These are phyloP conservation scores for Colletotrichum chrysophilum DNA, from an alignment of 2,329 filamentous ascomycete species.

Conservation along the genomic window DNA sequence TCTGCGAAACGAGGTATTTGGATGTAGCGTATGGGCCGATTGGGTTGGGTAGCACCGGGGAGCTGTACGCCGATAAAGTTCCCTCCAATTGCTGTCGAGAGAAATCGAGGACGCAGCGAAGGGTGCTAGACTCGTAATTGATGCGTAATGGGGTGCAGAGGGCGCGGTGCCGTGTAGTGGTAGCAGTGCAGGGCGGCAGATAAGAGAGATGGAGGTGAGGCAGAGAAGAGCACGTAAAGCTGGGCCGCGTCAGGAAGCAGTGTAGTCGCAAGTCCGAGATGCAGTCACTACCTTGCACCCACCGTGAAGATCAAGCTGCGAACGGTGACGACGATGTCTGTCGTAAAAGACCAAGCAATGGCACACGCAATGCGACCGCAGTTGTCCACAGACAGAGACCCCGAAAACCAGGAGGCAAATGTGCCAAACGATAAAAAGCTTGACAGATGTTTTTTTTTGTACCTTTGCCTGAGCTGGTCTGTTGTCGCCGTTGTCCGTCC, in stretches of 20 bases:
- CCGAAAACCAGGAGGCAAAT: neutral
- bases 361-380: neutral
- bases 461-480: neutral
- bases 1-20: neutral
- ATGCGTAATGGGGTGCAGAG: constrained; percentile 20
- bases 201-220: neutral
- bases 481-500: neutral
- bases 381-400: neutral
- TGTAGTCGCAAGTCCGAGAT: neutral
- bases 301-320: neutral
- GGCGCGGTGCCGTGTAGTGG: neutral
- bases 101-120: neutral
- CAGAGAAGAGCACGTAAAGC: neutral
- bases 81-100: constrained; percentile 9
- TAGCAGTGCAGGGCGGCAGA: neutral
- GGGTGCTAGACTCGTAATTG: constrained; percentile 26
- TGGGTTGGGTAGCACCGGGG: neutral
- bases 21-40: neutral
- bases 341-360: neutral
- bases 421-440: neutral
- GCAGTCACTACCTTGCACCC: neutral
- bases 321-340: neutral
- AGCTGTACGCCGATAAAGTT: neutral
- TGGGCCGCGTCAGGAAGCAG: neutral
- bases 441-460: neutral